phyloP scores from a whole-genome alignment of 345 rosid species.

The Rhizophora mangle region DNA sequence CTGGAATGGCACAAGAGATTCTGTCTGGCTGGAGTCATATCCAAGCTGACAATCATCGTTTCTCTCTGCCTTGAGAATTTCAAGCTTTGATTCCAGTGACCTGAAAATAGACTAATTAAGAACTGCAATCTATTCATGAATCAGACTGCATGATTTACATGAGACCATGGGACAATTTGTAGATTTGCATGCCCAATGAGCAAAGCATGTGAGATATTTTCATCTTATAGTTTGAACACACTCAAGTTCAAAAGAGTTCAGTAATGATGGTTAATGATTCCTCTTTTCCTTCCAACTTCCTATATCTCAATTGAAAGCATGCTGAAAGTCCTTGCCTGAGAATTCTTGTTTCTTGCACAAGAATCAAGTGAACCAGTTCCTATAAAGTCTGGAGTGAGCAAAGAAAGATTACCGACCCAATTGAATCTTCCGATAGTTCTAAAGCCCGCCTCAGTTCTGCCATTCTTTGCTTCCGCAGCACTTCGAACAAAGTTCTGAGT shows the following conservation, averaged over 20 bases:
- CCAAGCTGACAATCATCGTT: conserved; percentile 29
- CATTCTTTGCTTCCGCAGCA: conserved; percentile 70
- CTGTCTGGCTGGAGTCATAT: conserved; percentile 61
- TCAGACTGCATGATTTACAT: background rate
- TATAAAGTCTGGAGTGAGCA: too few species aligned
- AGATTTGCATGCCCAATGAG: too few species aligned
- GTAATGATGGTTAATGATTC: background rate
- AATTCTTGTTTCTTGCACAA: too few species aligned
- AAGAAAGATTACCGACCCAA: conserved; percentile 52
- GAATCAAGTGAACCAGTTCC: too few species aligned
- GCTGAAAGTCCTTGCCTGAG: background rate
- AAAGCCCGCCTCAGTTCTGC: conserved; percentile 68
- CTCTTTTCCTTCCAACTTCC: background rate
- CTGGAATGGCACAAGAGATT: conserved; percentile 40
- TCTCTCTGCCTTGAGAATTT: conserved; percentile 57
- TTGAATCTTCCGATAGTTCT: conserved; percentile 65
- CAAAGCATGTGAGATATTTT: background rate
- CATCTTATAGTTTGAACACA: background rate
- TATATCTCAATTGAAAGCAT: background rate
- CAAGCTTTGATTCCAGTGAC: conserved; percentile 73
- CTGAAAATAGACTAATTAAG: conserved; percentile 33
- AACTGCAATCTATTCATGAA: background rate
- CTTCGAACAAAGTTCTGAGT: conserved; percentile 75
- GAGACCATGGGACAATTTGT: too few species aligned
- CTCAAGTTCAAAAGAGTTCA: background rate